Percentiles rank a stretch among this genome's conserved stretches.
phyloP scores from a whole-genome alignment of 495 filamentous ascomycete genomes.

The Cryomyces antarcticus region DNA sequence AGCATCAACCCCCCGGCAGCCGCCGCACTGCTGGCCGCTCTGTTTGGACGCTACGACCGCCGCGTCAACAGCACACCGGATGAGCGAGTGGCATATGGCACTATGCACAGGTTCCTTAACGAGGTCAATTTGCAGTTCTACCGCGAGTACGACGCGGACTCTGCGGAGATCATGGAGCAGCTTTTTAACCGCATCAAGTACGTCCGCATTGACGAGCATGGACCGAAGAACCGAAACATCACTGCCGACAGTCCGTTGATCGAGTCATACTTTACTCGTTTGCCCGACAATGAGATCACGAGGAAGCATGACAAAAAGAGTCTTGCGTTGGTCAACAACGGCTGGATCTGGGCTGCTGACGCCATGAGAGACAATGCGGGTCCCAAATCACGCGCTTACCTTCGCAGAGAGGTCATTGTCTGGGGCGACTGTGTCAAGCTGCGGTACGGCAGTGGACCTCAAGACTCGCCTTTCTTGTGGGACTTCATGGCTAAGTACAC shows the following conservation, averaged over 20 bases:
- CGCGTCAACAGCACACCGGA: slow-evolving; percentile 12
- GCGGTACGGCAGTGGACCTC: slow-evolving; percentile 58
- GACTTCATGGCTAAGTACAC: slow-evolving; percentile 89
- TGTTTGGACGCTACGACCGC: slow-evolving; percentile 45
- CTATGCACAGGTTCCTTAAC: slow-evolving; percentile 38
- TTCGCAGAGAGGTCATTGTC: slow-evolving; percentile 85
- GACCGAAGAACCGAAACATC: slow-evolving; percentile 71
- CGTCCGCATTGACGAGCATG: slow-evolving; percentile 71
- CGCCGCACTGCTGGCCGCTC: slow-evolving; percentile 44
- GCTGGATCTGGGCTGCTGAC: slow-evolving; percentile 97
- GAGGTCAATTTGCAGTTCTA: slow-evolving; percentile 77
- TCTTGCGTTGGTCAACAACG: slow-evolving; percentile 81
- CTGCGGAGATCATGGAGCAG: slow-evolving; percentile 67
- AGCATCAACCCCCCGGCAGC: slow-evolving; percentile 41
- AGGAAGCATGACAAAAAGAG: slow-evolving; percentile 54
- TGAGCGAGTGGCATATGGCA: slow-evolving; percentile 13
- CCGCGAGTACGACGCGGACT: slow-evolving; percentile 71
- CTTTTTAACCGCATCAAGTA: slow-evolving; percentile 90
- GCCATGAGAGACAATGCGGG: slow-evolving; percentile 88
- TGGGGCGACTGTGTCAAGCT: slow-evolving; percentile 99
- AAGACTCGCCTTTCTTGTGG: slow-evolving; percentile 90
- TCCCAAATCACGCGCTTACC: slow-evolving; percentile 67
- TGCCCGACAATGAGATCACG: slow-evolving; percentile 62
- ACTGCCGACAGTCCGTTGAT: slow-evolving; percentile 60
- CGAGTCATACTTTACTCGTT: slow-evolving; percentile 86